A percentile compares a stretch with the other conserved stretches of the same genome.
Conservation (phyloP, 306 rosid species). For the Lablab purpureus region DNA sequence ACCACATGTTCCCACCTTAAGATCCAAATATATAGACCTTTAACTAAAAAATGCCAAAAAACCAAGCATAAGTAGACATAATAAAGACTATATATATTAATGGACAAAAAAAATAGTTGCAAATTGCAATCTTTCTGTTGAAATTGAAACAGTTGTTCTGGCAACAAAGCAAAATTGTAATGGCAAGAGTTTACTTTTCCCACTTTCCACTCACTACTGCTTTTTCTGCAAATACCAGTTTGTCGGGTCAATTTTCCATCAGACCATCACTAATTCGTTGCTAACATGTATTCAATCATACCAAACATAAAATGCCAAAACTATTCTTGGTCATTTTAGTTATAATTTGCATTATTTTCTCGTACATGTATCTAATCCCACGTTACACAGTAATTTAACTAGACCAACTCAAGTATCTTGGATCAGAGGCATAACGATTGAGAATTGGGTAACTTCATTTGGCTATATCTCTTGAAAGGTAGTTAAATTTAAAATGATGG, state of each 20-base stretch:
- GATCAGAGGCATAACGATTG: background rate
- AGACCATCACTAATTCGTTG: background rate
- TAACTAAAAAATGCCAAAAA: background rate
- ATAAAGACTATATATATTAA: background rate
- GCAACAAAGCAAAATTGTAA: background rate
- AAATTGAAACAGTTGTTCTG: conserved; percentile 26
- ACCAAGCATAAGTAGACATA: background rate
- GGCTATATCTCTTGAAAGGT: background rate
- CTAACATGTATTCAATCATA: background rate
- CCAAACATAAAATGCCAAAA: conserved; percentile 27
- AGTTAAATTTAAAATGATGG: background rate
- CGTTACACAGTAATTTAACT: background rate
- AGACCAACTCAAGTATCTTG: background rate
- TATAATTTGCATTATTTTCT: background rate
- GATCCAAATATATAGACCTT: background rate
- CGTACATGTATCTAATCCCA: background rate
- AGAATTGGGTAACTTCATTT: background rate
- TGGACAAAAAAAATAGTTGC: background rate
- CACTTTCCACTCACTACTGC: background rate
- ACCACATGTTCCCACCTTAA: background rate
- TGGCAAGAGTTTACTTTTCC: background rate
- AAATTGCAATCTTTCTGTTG: background rate
- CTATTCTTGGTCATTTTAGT: conserved; percentile 1
- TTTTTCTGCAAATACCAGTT: conserved; percentile 10
- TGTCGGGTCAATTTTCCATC: background rate